Evolutionary conservation across 1,139 yeast genomes (phyloP).

Genomic region (Taphrina populina): DNA sequence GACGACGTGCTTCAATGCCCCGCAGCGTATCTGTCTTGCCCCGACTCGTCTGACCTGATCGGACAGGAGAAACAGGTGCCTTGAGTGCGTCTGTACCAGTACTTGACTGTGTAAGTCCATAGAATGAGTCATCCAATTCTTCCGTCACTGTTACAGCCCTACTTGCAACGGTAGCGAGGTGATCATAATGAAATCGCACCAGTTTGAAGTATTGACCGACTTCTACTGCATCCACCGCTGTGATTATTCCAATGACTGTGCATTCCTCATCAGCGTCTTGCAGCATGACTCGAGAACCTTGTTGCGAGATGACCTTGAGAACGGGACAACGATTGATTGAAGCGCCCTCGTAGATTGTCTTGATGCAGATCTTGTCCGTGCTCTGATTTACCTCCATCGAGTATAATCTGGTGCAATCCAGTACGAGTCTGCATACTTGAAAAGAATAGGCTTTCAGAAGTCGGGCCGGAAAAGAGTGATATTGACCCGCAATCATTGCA

Average conservation of each 20-base stretch:
- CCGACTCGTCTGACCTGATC: no score
- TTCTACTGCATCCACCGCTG: neutral
- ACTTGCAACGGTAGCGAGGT: neutral
- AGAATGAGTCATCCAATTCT: slow-evolving; percentile 1
- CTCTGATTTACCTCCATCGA: neutral
- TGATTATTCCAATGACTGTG: neutral
- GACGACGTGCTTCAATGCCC: neutral
- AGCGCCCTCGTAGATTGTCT: neutral
- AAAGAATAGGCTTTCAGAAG: slow-evolving; percentile 4
- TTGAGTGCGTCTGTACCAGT: no score
- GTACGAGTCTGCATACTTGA: neutral
- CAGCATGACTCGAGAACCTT: slow-evolving; percentile 1
- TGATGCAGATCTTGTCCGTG: slow-evolving; percentile 4
- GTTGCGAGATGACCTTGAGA: neutral
- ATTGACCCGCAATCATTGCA: slow-evolving; percentile 15
- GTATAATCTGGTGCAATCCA: slow-evolving; percentile 8
- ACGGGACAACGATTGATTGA: neutral
- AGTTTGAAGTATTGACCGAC: neutral
- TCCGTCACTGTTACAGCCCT: slow-evolving; percentile 1
- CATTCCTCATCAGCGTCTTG: slow-evolving; percentile 10
- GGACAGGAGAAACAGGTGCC: no score
- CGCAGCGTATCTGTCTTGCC: neutral
- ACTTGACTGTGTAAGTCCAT: slow-evolving; percentile 1
- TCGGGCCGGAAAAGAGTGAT: slow-evolving; percentile 5
- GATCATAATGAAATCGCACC: slow-evolving; percentile 14